Base-by-base conservation (phyloP, 2,329 filamentous ascomycete species). In the Keithomyces neogunnii region DNA sequence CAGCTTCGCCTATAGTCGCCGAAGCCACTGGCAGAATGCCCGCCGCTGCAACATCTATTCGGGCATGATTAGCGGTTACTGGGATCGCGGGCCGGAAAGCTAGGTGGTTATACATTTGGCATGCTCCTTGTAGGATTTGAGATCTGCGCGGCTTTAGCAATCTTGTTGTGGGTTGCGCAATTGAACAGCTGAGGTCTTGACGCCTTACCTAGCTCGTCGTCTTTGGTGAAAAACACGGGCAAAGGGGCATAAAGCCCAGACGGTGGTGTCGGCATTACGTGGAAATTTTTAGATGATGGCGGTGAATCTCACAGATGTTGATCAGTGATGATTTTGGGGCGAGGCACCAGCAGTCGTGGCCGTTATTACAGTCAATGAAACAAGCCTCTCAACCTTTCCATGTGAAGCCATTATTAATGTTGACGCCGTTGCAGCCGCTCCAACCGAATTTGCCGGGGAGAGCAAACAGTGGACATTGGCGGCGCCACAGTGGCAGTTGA, bases 1-100 rank as follows among this genome's bases (percentile, higher is more conserved):
- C 44, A 5, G 44, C 44, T 35, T 46, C 44, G 44, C 44, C 44
- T 19, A 46, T 46, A 8, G 11, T 46, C 3, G 44, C 44, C 13
- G 44, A 46, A 26, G 33, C 44, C 5, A 46, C 44, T 13, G 44
- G 44, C 13, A 46, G 13, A 35, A 46, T 11, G 13, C 44, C 44
- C 5, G 44, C 30, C 5, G 30, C 33, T 13, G 44, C 29, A 26
- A 46, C 44, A 19, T 31, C 44, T 46, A 8, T 31, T 43, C 5
- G 0, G 8, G 40, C 8, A 9, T 33, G 11, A 46, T 46, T 32
- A 31, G 28, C 29, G n/a, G 19, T 19, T 19, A 33, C n/a, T 40
- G 3, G 11, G 8, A 1, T 36, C 1, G 8, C 1, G 1, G 33
- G 33, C 1, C 1, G 4, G 3, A 3, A 36, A 9, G 8, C 8